Evolutionary conservation across 495 filamentous ascomycete genomes (phyloP).

Genomic region (Podospora conica): DNA sequence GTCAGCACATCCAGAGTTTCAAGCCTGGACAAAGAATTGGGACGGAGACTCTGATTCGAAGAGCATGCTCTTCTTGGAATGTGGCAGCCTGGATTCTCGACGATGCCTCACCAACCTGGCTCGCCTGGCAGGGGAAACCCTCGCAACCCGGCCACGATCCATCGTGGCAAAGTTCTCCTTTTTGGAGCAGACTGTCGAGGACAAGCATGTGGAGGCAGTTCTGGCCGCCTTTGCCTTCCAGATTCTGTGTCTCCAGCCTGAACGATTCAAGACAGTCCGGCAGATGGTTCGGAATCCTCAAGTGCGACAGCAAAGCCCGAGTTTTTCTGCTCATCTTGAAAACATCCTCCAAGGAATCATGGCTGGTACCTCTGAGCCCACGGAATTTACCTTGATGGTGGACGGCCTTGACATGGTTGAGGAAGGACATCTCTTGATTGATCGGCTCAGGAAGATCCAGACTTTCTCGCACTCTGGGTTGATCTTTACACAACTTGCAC

Average conservation of each 20-base stretch:
- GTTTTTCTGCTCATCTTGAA: background rate
- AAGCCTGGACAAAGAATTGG: background rate
- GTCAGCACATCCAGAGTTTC: background rate
- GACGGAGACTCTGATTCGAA: background rate
- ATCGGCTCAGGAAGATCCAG: background rate
- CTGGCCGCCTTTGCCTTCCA: background rate
- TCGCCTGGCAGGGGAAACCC: background rate
- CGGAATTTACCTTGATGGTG: background rate
- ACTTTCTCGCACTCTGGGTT: background rate
- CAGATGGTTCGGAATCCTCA: background rate
- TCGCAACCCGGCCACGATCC: background rate
- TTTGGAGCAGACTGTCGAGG: background rate
- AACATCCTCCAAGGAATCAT: background rate
- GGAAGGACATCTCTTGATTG: background rate
- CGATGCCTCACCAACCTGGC: background rate
- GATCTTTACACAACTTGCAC: background rate
- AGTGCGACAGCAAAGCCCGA: background rate
- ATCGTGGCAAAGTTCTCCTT: slow-evolving; percentile 2
- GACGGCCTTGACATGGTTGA: background rate
- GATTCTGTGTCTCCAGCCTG: background rate
- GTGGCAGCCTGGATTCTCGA: background rate
- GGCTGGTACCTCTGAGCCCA: background rate
- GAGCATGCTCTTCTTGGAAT: background rate
- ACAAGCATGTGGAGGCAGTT: background rate
- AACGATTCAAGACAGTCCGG: background rate